Conservation (phyloP, 257 asterid genomes). For the Capsicum pubescens region DNA sequence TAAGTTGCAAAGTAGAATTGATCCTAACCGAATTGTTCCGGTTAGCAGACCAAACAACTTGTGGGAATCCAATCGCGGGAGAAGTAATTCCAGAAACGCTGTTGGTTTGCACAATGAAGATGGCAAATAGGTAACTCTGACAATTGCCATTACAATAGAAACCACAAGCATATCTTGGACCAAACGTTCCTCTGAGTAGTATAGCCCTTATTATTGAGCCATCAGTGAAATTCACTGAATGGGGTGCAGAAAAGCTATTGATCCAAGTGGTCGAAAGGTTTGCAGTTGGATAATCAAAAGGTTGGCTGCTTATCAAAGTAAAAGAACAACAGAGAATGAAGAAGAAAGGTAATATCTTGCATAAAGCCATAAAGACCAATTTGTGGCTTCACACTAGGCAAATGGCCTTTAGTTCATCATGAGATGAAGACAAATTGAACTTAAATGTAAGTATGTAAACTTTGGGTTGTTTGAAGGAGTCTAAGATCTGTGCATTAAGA, state of each 20-base stretch:
- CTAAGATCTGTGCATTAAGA: background rate
- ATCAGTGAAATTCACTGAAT: slow-evolving; percentile 40
- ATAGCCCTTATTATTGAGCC: slow-evolving; percentile 45
- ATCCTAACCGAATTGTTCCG: slow-evolving; percentile 40
- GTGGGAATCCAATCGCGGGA: slow-evolving; percentile 47
- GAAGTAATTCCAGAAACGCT: slow-evolving; percentile 30
- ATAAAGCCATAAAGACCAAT: slow-evolving; percentile 27
- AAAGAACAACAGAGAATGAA: slow-evolving; percentile 3
- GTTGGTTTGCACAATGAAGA: slow-evolving; percentile 49
- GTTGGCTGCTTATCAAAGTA: slow-evolving; percentile 38
- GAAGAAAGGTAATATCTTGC: background rate
- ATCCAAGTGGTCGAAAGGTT: slow-evolving; percentile 53
- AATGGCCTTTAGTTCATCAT: background rate
- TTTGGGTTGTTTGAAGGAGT: background rate
- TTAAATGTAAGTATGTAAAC: background rate
- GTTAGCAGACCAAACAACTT: slow-evolving; percentile 64
- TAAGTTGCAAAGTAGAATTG: slow-evolving; percentile 50
- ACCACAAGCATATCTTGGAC: slow-evolving; percentile 55
- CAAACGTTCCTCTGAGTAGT: slow-evolving; percentile 48
- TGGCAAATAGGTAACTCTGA: slow-evolving; percentile 46
- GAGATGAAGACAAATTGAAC: background rate
- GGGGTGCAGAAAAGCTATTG: slow-evolving; percentile 43
- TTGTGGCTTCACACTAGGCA: background rate
- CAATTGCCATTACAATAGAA: slow-evolving; percentile 53
- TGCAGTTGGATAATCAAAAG: slow-evolving; percentile 53